Base-by-base conservation (phyloP, 352 stramenopile species). In the Globisporangium takayamanum region DNA sequence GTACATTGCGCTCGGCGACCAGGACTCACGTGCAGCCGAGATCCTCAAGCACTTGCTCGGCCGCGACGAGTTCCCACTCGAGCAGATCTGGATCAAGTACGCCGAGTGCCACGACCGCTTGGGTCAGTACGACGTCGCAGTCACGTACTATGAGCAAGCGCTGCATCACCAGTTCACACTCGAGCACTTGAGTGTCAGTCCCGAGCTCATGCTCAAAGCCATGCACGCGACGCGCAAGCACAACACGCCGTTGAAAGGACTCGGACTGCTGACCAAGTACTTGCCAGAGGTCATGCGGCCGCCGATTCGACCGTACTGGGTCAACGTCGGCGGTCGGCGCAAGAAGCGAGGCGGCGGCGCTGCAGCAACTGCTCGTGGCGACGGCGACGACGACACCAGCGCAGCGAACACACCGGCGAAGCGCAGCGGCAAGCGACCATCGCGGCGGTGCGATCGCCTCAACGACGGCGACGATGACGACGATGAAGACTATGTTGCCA, bases 301-400 rank as follows among this genome's bases (percentile, higher is more conserved):
- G 15, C 82, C 84, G 3, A 92, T 94, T 59, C 78, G 84, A 50
- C 84, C 84, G 28, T 92, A 94, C 59, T 94, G 82, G 82, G 84
- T 88, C 18, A 84, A 84, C 28, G 67, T 69, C 28, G 70, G 64
- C 1, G 63, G 64, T 61, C 52, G 60, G 72, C 74, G 64, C 55
- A 69, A 55, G 28, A 57, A 50, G 42, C 25, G 18, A 11, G 44
- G 25, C 20, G 33, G 22, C 18, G 57, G 20, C 37, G 37, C 20
- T 14, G 10, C 44, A 45, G 39, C 16, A 7, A 14, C 2, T 0
- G 39, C 39, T 12, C 39, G 14, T 2, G 39, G 16, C 12, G 16
- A n/a, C 39, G 22, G 55, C 5, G 49, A 56, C 15, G 49, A n/a
- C 8, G 49, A 44, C 33, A 39, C 33, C 6, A 39, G 33, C 33